Evolutionary conservation across 306 rosid genomes (phyloP).

Genomic region (Vigna unguiculata): DNA sequence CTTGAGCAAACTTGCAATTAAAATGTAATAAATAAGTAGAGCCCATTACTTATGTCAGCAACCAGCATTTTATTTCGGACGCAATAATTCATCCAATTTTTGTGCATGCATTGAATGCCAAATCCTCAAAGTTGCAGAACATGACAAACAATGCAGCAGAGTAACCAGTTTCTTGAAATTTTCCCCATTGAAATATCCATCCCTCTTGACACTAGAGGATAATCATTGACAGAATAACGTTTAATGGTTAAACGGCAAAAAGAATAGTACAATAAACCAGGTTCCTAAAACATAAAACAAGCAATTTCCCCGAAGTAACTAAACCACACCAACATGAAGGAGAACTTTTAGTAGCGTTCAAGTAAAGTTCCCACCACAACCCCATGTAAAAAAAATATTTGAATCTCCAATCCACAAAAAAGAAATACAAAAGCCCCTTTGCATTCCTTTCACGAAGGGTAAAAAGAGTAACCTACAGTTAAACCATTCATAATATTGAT

Average conservation of each 20-base stretch:
- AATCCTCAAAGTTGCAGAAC: conserved; percentile 42
- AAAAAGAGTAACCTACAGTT: conserved; percentile 15
- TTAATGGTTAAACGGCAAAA: not conserved
- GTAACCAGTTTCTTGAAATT: conserved; percentile 34
- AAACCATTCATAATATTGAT: conserved; percentile 26
- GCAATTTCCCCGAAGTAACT: conserved; percentile 45
- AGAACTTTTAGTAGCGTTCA: conserved; percentile 48
- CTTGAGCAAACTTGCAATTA: conserved; percentile 21
- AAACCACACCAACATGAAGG: conserved; percentile 43
- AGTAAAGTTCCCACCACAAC: conserved; percentile 44
- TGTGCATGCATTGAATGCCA: conserved; percentile 41
- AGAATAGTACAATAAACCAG: not conserved
- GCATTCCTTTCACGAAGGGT: conserved; percentile 31
- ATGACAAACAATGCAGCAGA: conserved; percentile 41
- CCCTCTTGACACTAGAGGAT: conserved; percentile 8
- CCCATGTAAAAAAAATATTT: conserved; percentile 45
- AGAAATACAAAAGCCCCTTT: conserved; percentile 16
- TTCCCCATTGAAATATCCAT: conserved; percentile 24
- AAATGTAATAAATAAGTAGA: conserved; percentile 26
- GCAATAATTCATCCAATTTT: conserved; percentile 29
- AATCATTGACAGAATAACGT: conserved; percentile 11
- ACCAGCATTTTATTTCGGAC: conserved; percentile 2
- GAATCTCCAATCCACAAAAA: conserved; percentile 25
- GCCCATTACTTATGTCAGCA: conserved; percentile 34
- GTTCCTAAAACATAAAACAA: conserved; percentile 27